Evolutionary conservation across 352 stramenopile species (phyloP).

Genomic region (Phytophthora uliginosa): DNA sequence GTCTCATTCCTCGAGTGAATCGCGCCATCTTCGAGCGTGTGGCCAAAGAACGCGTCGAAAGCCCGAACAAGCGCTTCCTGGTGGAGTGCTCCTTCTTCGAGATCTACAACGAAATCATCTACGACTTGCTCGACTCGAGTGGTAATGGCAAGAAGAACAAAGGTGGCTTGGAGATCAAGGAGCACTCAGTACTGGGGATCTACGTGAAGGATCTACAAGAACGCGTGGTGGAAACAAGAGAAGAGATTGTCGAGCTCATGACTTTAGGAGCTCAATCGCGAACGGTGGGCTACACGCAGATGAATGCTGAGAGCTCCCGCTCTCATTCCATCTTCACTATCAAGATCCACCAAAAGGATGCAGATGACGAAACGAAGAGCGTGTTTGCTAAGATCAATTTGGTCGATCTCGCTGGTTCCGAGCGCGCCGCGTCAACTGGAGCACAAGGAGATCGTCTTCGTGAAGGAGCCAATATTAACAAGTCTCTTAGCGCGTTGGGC

Average conservation of each 20-base stretch:
- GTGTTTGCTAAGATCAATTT: slow-evolving; percentile 96
- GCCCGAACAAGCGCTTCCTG: slow-evolving; percentile 87
- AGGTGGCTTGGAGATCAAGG: slow-evolving; percentile 93
- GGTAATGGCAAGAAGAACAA: slow-evolving; percentile 91
- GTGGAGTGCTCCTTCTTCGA: slow-evolving; percentile 96
- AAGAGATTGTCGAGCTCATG: slow-evolving; percentile 91
- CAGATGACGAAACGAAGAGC: slow-evolving; percentile 85
- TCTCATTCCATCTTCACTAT: slow-evolving; percentile 98
- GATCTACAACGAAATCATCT: slow-evolving; percentile 98
- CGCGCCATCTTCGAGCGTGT: slow-evolving; percentile 92
- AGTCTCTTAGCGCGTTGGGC: slow-evolving; percentile 92
- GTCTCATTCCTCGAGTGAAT: slow-evolving; percentile 95
- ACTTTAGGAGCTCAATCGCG: slow-evolving; percentile 66
- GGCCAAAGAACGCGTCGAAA: slow-evolving; percentile 61
- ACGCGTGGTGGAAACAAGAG: slow-evolving; percentile 87
- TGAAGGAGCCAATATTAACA: slow-evolving; percentile 97
- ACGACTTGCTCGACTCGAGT: slow-evolving; percentile 93
- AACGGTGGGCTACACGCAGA: slow-evolving; percentile 91
- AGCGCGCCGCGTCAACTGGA: slow-evolving; percentile 92
- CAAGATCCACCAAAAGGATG: slow-evolving; percentile 95
- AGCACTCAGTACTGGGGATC: slow-evolving; percentile 95
- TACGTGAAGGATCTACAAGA: slow-evolving; percentile 95
- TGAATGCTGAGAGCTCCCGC: slow-evolving; percentile 94
- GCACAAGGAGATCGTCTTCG: slow-evolving; percentile 92
- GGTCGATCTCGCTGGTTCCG: slow-evolving; percentile 94